Base-by-base conservation (phyloP, 2,329 filamentous ascomycete genomes). In the Botrytis galanthina region DNA sequence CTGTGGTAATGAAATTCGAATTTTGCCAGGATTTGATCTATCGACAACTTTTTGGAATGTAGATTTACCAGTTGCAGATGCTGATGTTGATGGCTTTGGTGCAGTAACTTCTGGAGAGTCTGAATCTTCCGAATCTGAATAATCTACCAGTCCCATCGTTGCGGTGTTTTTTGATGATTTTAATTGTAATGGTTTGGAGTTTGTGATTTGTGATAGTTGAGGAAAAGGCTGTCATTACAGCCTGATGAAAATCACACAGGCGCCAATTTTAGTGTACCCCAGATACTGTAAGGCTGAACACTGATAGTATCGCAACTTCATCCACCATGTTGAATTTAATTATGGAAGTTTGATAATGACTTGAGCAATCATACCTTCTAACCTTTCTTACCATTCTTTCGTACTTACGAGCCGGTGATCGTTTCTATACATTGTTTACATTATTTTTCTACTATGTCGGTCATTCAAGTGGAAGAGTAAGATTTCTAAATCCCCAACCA, bases 11-110 rank as follows among this genome's bases (percentile, higher is more conserved):
- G 88, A 93, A 82, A 98, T 90, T 80, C 91, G 87, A 82, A 98
- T 97, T 83, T 95, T 97, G 82, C 92, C 90, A 12, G 93, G 90
- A 80, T 94, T 94, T 72, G 91, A 88, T 81, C 92, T 89, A 83
- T 96, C 92, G 82, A 97, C 89, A 72, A 96, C 89, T 82, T 94
- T 95, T 79, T 92, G 91, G 80, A 94, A 92, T 29, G 88, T 84
- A 74, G 91, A 87, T 82, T 93, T 88, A 35, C 84, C 80, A 42
- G 64, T 32, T 67, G 77, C 59, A 74, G 69, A 70, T 62, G 69
- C 59, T 32, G 78, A 71, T 76, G 75, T 66, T 68, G 78, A 73
- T 68, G 81, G 76, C 78, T 84, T 81, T 35, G 80, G 72, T 63
- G 77, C 76, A 12, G 80, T 79, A 73, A 74, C 73, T 59, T 77